Evolutionary conservation across 441 rosid genomes (phyloP).

Genomic region (Pelargonium fulgidum): DNA sequence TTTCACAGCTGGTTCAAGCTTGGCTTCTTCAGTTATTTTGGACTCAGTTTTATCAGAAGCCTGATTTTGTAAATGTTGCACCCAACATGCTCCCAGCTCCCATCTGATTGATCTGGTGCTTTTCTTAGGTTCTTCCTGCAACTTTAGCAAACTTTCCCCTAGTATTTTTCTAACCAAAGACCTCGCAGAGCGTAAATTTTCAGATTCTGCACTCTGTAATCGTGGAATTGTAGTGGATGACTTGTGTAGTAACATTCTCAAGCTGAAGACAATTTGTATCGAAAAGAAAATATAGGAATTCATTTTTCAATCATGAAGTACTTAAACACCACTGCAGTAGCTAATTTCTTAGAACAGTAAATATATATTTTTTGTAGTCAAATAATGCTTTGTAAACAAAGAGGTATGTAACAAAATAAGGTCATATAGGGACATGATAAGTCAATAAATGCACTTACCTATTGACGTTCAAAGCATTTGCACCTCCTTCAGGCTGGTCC

Average conservation of each 20-base stretch:
- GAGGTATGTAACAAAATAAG: conserved; percentile 16
- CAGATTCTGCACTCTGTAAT: conserved; percentile 52
- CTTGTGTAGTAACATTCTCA: conserved; percentile 70
- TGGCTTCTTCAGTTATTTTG: conserved; percentile 63
- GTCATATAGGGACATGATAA: neutral
- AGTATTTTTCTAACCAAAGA: conserved; percentile 50
- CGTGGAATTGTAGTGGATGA: conserved; percentile 46
- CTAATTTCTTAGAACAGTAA: conserved; percentile 1
- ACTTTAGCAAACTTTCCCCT: conserved; percentile 55
- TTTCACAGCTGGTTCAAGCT: conserved; percentile 58
- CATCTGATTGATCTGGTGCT: conserved; percentile 52
- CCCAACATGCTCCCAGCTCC: conserved; percentile 86
- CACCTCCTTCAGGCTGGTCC: conserved; percentile 80
- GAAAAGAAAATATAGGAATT: conserved; percentile 19
- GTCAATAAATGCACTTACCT: conserved; percentile 34
- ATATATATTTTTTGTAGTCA: neutral
- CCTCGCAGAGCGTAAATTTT: conserved; percentile 40
- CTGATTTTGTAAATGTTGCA: conserved; percentile 72
- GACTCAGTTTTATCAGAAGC: conserved; percentile 68
- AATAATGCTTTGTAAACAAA: neutral
- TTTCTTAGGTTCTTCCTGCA: conserved; percentile 50
- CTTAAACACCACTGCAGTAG: neutral
- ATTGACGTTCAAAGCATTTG: conserved; percentile 69
- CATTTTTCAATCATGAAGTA: neutral
- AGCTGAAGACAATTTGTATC: conserved; percentile 37